A percentile compares a stretch with the other conserved stretches of the same genome.
Conservation (phyloP, 2,329 filamentous ascomycete genomes). For the Colletotrichum abscissum region DNA sequence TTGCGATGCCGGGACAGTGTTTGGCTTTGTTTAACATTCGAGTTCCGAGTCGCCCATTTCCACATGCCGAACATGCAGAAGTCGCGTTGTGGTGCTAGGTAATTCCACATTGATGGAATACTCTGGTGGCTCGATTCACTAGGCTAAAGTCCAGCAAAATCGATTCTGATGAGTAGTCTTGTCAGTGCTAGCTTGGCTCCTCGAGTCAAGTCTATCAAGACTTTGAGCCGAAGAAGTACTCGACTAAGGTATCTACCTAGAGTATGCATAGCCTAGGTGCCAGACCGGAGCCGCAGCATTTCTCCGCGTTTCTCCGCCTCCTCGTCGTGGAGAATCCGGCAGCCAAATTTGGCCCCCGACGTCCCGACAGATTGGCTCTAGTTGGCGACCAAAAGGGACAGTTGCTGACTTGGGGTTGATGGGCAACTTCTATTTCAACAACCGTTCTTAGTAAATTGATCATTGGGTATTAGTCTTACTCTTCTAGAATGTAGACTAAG, state of each 20-base stretch:
- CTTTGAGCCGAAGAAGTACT: not conserved
- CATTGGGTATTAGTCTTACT: not conserved
- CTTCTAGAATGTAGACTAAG: not conserved
- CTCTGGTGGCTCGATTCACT: not conserved
- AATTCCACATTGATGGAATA: not conserved
- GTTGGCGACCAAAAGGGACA: not conserved
- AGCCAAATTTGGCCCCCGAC: slow-evolving; percentile 1
- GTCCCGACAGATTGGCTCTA: not conserved
- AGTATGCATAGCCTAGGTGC: not conserved
- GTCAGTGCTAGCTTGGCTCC: not conserved
- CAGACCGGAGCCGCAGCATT: not conserved
- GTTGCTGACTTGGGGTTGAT: not conserved
- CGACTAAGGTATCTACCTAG: not conserved
- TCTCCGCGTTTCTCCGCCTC: slow-evolving; percentile 9
- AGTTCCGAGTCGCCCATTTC: not conserved
- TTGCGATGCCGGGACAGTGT: not conserved
- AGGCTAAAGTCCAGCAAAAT: not conserved
- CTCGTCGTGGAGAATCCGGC: not conserved
- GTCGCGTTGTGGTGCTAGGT: too few relatives aligned
- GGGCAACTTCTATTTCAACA: not conserved
- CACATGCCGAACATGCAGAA: not conserved
- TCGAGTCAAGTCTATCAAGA: not conserved
- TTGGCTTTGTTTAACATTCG: not conserved
- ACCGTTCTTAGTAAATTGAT: not conserved
- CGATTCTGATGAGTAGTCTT: not conserved